These are phyloP conservation scores for Corynespora cassiicola DNA, from an alignment of 2,329 filamentous ascomycete species.

Conservation along the genomic window DNA sequence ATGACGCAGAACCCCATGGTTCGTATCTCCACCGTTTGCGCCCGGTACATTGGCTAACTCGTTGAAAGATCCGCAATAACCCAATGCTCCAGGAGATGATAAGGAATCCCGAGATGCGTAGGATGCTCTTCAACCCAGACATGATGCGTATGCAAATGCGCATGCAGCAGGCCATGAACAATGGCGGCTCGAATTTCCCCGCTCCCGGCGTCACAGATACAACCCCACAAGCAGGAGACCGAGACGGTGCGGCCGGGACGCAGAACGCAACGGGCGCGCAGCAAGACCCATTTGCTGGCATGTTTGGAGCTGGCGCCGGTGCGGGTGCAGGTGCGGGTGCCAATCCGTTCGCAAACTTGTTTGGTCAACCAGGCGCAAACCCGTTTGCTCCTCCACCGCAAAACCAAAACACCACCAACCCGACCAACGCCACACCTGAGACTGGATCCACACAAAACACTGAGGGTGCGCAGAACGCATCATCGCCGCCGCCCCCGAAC, in stretches of 20 bases:
- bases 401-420: slow-evolving; percentile 19
- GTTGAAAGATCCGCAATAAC: slow-evolving; percentile 74
- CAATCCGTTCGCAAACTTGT: slow-evolving; percentile 69
- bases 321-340: slow-evolving; percentile 36
- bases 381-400: slow-evolving; percentile 41
- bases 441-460: slow-evolving; percentile 14
- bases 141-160: slow-evolving; percentile 82
- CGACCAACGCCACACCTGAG: slow-evolving; percentile 32
- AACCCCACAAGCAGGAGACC: slow-evolving; percentile 60
- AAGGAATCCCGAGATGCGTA: slow-evolving; percentile 84
- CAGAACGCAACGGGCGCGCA: slow-evolving; percentile 39
- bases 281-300: slow-evolving; percentile 57
- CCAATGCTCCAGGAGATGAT: slow-evolving; percentile 88
- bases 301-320: slow-evolving; percentile 43
- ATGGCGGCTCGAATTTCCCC: slow-evolving; percentile 71
- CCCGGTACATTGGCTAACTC: slow-evolving; percentile 15
- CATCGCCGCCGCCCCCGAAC: slow-evolving; percentile 34
- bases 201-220: slow-evolving; percentile 92
- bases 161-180: slow-evolving; percentile 73
- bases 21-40: slow-evolving; percentile 1
- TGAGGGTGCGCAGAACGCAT: slow-evolving; percentile 26
- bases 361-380: slow-evolving; percentile 47
- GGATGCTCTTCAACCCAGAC: slow-evolving; percentile 92
- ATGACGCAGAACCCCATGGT: slow-evolving; percentile 65
- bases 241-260: slow-evolving; percentile 45